Evolutionary conservation across 1,139 yeast species (phyloP).

Genomic region (Scheffersomyces lignicola): DNA sequence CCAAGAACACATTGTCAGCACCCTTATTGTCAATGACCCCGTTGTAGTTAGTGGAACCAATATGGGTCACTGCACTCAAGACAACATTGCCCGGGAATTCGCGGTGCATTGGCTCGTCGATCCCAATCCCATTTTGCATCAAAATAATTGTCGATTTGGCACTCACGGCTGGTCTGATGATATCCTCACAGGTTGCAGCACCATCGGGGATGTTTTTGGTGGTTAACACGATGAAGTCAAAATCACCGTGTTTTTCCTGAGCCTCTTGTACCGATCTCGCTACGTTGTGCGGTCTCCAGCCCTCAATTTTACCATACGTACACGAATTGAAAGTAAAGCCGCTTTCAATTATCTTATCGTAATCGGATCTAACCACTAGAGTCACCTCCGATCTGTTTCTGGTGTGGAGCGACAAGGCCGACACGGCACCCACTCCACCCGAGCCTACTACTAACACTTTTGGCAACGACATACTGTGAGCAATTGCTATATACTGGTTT

Average conservation of each 20-base stretch:
- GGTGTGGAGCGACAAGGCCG: slow-evolving; percentile 56
- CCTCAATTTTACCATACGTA: slow-evolving; percentile 55
- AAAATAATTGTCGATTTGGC: slow-evolving; percentile 56
- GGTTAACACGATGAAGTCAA: slow-evolving; percentile 66
- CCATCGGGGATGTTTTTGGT: slow-evolving; percentile 77
- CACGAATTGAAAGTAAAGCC: slow-evolving; percentile 65
- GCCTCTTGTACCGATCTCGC: slow-evolving; percentile 49
- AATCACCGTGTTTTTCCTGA: slow-evolving; percentile 41
- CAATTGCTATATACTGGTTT: no score
- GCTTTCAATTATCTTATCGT: slow-evolving; percentile 45
- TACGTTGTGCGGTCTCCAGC: slow-evolving; percentile 56
- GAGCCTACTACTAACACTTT: slow-evolving; percentile 43
- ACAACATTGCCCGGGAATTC: slow-evolving; percentile 59
- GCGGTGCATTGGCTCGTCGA: slow-evolving; percentile 60
- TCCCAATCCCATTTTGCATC: slow-evolving; percentile 74
- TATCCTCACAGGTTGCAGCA: slow-evolving; percentile 52
- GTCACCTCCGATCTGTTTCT: slow-evolving; percentile 54
- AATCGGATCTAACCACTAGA: slow-evolving; percentile 65
- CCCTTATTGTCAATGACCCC: slow-evolving; percentile 54
- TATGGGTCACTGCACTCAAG: slow-evolving; percentile 68
- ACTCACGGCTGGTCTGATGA: slow-evolving; percentile 57
- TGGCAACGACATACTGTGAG: slow-evolving; percentile 21
- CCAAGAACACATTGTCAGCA: slow-evolving; percentile 55
- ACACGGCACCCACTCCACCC: slow-evolving; percentile 69
- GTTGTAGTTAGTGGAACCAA: slow-evolving; percentile 60